Evolutionary conservation across 116 monocot genomes (phyloP).

Genomic region (Posidonia oceanica): DNA sequence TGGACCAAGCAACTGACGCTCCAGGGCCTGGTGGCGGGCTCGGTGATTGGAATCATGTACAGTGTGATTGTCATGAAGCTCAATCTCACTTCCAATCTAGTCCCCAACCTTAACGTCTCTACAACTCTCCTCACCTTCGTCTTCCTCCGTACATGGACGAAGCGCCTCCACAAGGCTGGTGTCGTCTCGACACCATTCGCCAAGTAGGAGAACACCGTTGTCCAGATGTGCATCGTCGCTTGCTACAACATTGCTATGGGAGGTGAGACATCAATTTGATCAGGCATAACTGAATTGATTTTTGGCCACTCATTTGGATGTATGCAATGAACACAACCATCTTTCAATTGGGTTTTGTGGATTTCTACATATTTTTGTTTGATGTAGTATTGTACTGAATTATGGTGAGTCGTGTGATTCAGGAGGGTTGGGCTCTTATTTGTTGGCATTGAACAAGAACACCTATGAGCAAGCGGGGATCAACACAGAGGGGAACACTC

Average conservation of each 20-base stretch:
- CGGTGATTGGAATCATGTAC: slow-evolving; percentile 41
- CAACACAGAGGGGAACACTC: slow-evolving; percentile 58
- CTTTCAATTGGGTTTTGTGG: neutral
- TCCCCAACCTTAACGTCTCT: slow-evolving; percentile 82
- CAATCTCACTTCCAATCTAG: slow-evolving; percentile 82
- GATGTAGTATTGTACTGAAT: neutral
- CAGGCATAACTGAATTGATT: too few species aligned
- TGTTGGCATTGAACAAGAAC: slow-evolving; percentile 72
- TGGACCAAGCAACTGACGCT: slow-evolving; percentile 47
- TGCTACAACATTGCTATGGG: slow-evolving; percentile 80
- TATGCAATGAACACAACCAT: too few species aligned
- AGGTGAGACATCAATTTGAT: slow-evolving; percentile 23
- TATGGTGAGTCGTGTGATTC: slow-evolving; percentile 9
- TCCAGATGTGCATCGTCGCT: slow-evolving; percentile 86
- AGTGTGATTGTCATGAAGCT: slow-evolving; percentile 90
- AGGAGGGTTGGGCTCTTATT: slow-evolving; percentile 92
- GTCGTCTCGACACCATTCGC: slow-evolving; percentile 60
- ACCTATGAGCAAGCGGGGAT: slow-evolving; percentile 69
- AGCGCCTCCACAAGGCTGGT: slow-evolving; percentile 41
- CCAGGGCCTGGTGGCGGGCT: slow-evolving; percentile 25
- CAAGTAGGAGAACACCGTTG: slow-evolving; percentile 77
- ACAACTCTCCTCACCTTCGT: slow-evolving; percentile 76
- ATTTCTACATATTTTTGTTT: neutral
- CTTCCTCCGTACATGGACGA: slow-evolving; percentile 57
- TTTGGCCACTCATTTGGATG: too few species aligned